Conservation (phyloP, 495 filamentous ascomycete species). For the Daldinia childiae region DNA sequence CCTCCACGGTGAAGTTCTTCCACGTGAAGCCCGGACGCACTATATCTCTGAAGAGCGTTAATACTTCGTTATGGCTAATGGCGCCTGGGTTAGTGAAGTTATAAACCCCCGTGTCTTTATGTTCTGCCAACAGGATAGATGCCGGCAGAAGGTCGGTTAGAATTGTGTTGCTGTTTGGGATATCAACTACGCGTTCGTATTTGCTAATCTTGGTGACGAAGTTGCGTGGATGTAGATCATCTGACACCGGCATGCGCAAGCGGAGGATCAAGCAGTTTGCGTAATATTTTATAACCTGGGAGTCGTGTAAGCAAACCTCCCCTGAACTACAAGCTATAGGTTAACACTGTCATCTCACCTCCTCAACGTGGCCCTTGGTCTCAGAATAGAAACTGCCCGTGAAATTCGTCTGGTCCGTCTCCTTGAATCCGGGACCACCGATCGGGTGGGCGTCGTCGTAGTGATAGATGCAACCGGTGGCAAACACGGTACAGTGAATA, state of each 20-base stretch:
- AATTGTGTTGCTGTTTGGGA: constrained; percentile 74
- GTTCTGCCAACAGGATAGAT: constrained; percentile 66
- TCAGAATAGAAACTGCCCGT: constrained; percentile 71
- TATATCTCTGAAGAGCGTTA: constrained; percentile 68
- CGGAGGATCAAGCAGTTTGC: constrained; percentile 67
- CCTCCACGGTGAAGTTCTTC: constrained; percentile 72
- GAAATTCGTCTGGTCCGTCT: constrained; percentile 72
- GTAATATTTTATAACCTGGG: constrained; percentile 68
- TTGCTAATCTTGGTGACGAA: constrained; percentile 74
- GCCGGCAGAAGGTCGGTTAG: constrained; percentile 69
- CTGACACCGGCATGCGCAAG: constrained; percentile 74
- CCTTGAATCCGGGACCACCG: constrained; percentile 66
- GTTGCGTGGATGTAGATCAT: constrained; percentile 71
- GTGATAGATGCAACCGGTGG: constrained; percentile 71
- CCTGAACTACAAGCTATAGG: neutral
- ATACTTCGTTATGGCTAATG: constrained; percentile 74
- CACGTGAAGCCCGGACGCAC: constrained; percentile 68
- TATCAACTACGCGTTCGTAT: constrained; percentile 70
- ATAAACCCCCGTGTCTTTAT: constrained; percentile 69
- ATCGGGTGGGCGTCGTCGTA: constrained; percentile 68
- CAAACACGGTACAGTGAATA: constrained; percentile 71
- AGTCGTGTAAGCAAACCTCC: constrained; percentile 20
- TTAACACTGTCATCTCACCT: constrained; percentile 52
- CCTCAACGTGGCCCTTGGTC: constrained; percentile 71
- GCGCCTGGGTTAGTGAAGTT: constrained; percentile 76